A percentile compares a stretch with the other conserved stretches of the same genome.
These are phyloP conservation scores for Diaporthe caulivora DNA, from an alignment of 2,329 filamentous ascomycete species.

Conservation along the genomic window DNA sequence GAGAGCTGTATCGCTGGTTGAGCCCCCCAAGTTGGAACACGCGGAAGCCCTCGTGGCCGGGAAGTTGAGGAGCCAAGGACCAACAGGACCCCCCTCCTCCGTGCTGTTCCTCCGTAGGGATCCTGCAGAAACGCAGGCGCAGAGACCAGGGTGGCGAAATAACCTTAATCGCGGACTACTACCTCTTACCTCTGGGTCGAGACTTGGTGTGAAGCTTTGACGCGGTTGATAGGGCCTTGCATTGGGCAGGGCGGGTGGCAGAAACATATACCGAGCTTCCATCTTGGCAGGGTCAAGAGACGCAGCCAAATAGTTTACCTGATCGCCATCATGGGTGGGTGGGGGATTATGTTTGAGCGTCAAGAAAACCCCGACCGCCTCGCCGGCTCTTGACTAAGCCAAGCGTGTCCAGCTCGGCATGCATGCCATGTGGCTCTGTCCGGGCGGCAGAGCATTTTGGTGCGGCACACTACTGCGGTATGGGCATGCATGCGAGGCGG, in stretches of 20 bases:
- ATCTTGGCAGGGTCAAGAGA: conserved; percentile 13
- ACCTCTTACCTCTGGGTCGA: background rate
- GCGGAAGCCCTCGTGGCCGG: conserved; percentile 21
- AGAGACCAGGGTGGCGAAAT: conserved; percentile 33
- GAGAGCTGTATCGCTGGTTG: background rate
- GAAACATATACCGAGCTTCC: conserved; percentile 29
- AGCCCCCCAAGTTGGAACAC: conserved; percentile 15
- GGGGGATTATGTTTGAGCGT: conserved; percentile 15
- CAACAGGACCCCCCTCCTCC: background rate
- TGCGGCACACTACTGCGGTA: too few species aligned
- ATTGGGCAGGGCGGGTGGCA: conserved; percentile 14
- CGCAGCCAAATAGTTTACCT: background rate
- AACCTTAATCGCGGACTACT: conserved; percentile 34
- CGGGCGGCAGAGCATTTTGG: background rate
- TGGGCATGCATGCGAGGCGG: background rate
- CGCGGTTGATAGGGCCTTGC: background rate
- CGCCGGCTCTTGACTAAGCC: conserved; percentile 7
- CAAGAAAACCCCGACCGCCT: conserved; percentile 13
- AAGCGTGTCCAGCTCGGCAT: background rate
- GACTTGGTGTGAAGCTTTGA: conserved; percentile 6
- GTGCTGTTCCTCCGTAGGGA: conserved; percentile 6
- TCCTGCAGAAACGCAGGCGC: conserved; percentile 27
- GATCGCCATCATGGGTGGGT: conserved; percentile 26
- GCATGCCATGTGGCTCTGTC: conserved; percentile 18
- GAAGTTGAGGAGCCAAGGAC: conserved; percentile 6